Evolutionary conservation across 768 basidiomycete species (phyloP).

Genomic region (Nevesoporus exiguus): DNA sequence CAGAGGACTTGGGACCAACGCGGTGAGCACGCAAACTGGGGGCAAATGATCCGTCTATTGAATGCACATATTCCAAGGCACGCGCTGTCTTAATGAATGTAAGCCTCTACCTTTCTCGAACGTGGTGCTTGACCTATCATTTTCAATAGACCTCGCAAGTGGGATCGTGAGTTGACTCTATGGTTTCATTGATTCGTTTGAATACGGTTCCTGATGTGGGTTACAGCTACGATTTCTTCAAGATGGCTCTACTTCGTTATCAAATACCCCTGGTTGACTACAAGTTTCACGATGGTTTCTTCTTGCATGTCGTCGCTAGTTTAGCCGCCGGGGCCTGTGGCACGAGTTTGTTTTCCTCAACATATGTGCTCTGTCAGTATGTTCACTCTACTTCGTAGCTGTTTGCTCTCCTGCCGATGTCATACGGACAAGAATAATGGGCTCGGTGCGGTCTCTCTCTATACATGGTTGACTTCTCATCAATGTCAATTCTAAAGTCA

Average conservation of each 20-base stretch:
- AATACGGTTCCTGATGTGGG: slow-evolving; percentile 1
- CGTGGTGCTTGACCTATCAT: slow-evolving; percentile 2
- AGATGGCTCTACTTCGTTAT: slow-evolving; percentile 49
- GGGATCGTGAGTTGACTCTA: slow-evolving; percentile 59
- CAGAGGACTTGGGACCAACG: slow-evolving; percentile 77
- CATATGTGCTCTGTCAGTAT: background rate
- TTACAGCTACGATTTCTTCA: slow-evolving; percentile 74
- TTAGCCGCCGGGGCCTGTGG: slow-evolving; percentile 70
- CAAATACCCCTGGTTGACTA: slow-evolving; percentile 55
- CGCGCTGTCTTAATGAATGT: slow-evolving; percentile 78
- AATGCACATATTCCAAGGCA: slow-evolving; percentile 33
- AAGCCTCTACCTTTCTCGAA: slow-evolving; percentile 20
- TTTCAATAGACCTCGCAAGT: slow-evolving; percentile 67
- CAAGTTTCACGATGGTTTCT: slow-evolving; percentile 61
- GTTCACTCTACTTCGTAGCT: slow-evolving; percentile 39
- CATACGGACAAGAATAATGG: slow-evolving; percentile 73
- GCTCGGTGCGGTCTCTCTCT: slow-evolving; percentile 49
- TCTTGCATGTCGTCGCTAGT: slow-evolving; percentile 67
- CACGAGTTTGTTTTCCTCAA: slow-evolving; percentile 53
- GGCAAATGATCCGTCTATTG: slow-evolving; percentile 4
- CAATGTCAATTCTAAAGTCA: slow-evolving; percentile 39
- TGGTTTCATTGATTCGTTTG: background rate
- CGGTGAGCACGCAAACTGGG: slow-evolving; percentile 41
- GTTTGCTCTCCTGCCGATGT: slow-evolving; percentile 80
- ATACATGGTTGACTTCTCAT: background rate